phyloP scores from a whole-genome alignment of 768 basidiomycete species.

The Tubosaeta brunneosetosa region DNA sequence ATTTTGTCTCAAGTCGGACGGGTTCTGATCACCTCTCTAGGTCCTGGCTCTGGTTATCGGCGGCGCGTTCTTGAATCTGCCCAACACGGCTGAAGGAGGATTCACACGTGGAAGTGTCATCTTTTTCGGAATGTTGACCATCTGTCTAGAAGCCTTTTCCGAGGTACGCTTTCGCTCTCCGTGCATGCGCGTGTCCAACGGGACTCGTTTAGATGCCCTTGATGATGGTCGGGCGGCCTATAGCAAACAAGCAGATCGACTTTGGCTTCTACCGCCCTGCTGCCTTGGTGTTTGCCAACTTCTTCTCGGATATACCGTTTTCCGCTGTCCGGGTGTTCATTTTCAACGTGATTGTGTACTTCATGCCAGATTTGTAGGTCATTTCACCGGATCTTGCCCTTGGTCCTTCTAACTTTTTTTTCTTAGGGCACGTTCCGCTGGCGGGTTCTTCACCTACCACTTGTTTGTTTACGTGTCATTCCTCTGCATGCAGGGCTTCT shows the following conservation, averaged over 20 bases:
- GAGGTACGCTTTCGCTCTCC: slow-evolving; percentile 42
- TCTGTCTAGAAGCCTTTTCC: slow-evolving; percentile 66
- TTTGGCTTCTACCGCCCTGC: slow-evolving; percentile 67
- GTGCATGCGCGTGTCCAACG: neutral
- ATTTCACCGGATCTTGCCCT: slow-evolving; percentile 22
- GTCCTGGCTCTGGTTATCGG: slow-evolving; percentile 56
- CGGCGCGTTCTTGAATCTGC: slow-evolving; percentile 68
- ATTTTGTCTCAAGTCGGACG: neutral
- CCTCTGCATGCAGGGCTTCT: slow-evolving; percentile 79
- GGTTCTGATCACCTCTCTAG: slow-evolving; percentile 5
- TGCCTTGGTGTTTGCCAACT: slow-evolving; percentile 61
- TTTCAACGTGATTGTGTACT: slow-evolving; percentile 65
- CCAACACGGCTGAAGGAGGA: slow-evolving; percentile 68
- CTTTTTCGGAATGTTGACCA: slow-evolving; percentile 64
- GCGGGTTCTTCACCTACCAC: slow-evolving; percentile 54
- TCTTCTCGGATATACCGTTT: slow-evolving; percentile 65
- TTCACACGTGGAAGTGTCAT: slow-evolving; percentile 86
- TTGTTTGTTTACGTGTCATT: slow-evolving; percentile 62
- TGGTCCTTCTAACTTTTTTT: slow-evolving; percentile 1
- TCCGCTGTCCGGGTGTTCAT: slow-evolving; percentile 54
- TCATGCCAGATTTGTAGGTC: slow-evolving; percentile 52
- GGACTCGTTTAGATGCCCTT: slow-evolving; percentile 48
- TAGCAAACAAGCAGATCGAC: slow-evolving; percentile 61
- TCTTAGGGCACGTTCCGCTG: slow-evolving; percentile 31
- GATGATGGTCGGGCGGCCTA: slow-evolving; percentile 79